Evolutionary conservation across 345 rosid genomes (phyloP), one percentile per base, ranked within the genome.

Genomic region (Murraya koenigii): DNA sequence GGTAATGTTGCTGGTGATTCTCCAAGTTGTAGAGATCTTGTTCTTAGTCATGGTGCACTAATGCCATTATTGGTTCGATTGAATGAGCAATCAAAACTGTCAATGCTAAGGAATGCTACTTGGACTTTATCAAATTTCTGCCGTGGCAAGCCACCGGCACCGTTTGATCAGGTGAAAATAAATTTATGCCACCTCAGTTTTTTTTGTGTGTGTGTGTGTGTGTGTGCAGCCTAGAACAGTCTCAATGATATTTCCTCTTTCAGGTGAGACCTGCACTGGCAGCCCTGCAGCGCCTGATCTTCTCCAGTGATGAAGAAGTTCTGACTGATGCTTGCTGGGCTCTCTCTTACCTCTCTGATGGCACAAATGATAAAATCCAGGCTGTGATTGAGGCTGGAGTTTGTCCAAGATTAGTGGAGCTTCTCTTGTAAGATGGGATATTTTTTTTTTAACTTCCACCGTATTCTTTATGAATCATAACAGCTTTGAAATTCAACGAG

Each of bases 111-210:
- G 41, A 87, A 81, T 78, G 83, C 86, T 61, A 79, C 92, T 1
- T 91, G 96, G 96, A 88, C 92, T n/a, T 77, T 91, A 56, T 87
- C 91, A 38, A 89, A 89, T 74, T 87, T 89, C 66, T 89, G 90
- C 38, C 82, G 89, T 38, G 90, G 91, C 73, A 88, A 89, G 77
- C 93, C 96, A 71, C 88, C 77, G 6, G 80, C 93, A 20, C 84
- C 83, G n/a, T 88, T 88, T 84, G 90, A 88, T 20, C 88, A 81
- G 84, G 92, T 84, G n/a, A 15, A 22, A 69, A 32, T 56, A 47
- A 49, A 22, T 63, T n/a, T 60, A 9, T 47, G 36, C 52, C 23
- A 23, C 39, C 73, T 62, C n/a, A n/a, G n/a, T 67, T 36, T 23
- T 35, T 22, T 36, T 36, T 19, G 44, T 14, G 28, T n/a, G n/a